Conservation (phyloP, 148 eudicot species). For the Vaccinium macrocarpon region DNA sequence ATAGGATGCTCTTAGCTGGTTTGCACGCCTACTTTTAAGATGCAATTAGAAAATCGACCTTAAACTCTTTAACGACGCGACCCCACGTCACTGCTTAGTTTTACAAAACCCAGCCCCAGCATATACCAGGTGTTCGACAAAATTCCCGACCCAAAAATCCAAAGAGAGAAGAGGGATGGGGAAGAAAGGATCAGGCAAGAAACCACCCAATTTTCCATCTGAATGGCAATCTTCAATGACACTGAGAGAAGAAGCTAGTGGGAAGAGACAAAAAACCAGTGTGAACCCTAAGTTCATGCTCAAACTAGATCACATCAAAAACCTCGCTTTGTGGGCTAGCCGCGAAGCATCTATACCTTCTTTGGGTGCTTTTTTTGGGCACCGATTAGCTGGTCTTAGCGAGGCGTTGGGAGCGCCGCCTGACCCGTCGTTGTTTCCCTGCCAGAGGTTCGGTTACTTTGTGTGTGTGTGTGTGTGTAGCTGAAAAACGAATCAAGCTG, state of each 20-base stretch:
- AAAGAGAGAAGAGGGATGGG: background rate
- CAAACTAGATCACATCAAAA: background rate
- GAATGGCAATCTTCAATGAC: background rate
- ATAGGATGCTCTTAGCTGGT: no score
- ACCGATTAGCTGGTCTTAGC: background rate
- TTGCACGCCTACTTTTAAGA: no score
- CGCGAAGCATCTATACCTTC: slow-evolving; percentile 1
- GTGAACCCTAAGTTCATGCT: background rate
- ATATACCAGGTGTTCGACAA: background rate
- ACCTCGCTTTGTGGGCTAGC: background rate
- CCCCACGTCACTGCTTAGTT: no score
- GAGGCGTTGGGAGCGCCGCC: background rate
- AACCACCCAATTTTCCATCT: background rate
- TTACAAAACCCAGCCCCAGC: no score
- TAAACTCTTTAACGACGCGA: no score
- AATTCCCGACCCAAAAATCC: background rate
- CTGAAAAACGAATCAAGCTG: no score
- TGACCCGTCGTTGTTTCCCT: background rate
- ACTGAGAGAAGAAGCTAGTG: background rate
- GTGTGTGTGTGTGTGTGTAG: no score
- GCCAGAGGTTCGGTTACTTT: background rate
- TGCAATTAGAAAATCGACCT: no score
- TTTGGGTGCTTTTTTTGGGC: background rate
- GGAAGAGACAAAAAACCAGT: background rate
- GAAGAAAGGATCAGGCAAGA: background rate